These are phyloP conservation scores for Collariella sp. DNA, from an alignment of 495 filamentous ascomycete genomes.

Conservation along the genomic window DNA sequence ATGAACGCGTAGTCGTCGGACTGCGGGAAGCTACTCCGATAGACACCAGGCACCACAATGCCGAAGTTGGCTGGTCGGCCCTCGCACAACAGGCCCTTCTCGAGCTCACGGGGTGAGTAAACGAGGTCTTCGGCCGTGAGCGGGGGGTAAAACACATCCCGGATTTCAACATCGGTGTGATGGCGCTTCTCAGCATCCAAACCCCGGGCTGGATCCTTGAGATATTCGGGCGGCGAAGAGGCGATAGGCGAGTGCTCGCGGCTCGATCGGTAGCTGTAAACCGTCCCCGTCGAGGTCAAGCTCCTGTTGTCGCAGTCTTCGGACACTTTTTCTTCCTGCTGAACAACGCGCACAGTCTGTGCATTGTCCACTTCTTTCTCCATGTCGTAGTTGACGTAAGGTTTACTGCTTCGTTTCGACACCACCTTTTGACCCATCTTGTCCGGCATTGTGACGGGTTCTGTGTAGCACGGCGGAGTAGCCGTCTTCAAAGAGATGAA, in stretches of 20 bases:
- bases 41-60: constrained; percentile 56
- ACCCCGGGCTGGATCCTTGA: neutral
- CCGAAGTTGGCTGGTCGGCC: constrained; percentile 58
- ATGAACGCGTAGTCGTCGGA: constrained; percentile 56
- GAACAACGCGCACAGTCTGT: neutral
- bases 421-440: constrained; percentile 11
- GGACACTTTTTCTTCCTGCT: constrained; percentile 5
- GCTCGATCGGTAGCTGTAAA: constrained; percentile 13
- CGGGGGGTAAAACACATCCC: constrained; percentile 12
- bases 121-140: neutral
- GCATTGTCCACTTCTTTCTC: constrained; percentile 6
- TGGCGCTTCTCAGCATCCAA: neutral
- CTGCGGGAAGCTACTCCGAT: constrained; percentile 67
- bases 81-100: constrained; percentile 8
- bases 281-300: constrained; percentile 10
- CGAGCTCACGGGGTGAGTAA: neutral
- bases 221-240: neutral
- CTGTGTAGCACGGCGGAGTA: no score
- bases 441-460: constrained; percentile 9
- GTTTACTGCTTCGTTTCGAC: constrained; percentile 21
- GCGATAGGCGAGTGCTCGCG: constrained; percentile 15
- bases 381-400: constrained; percentile 18
- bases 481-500: no score
- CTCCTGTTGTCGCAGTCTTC: constrained; percentile 5
- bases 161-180: neutral